Evolutionary conservation across 179 eudicot genomes (phyloP).

Genomic region (Beta corolliflora): DNA sequence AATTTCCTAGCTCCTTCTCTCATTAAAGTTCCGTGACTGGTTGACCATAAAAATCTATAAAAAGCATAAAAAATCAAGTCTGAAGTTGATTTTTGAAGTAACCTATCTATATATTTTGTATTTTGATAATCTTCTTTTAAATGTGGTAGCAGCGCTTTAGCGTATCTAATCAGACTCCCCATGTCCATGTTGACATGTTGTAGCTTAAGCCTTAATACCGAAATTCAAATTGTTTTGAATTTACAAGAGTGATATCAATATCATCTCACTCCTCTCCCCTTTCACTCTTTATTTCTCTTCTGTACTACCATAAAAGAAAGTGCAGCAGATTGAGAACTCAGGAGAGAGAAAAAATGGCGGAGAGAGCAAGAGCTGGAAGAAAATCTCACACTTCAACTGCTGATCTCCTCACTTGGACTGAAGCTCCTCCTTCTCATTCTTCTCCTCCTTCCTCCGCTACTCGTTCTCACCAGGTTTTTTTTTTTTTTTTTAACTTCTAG

Average conservation of each 20-base stretch:
- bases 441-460: conserved; percentile 38
- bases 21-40: conserved; percentile 16
- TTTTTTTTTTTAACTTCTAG: neutral
- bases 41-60: neutral
- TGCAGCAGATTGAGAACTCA: too few species aligned
- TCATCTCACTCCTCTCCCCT: too few species aligned
- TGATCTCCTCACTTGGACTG: conserved; percentile 95
- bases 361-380: conserved; percentile 61
- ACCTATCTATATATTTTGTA: neutral
- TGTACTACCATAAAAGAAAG: neutral
- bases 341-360: conserved; percentile 41
- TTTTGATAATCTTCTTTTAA: neutral
- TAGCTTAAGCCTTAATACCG: too few species aligned
- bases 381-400: conserved; percentile 87
- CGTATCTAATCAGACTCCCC: neutral
- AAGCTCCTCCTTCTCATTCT: conserved; percentile 50
- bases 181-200: too few species aligned
- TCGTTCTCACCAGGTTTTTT: conserved; percentile 73
- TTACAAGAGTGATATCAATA: neutral
- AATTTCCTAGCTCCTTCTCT: conserved; percentile 3
- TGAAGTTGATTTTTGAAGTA: neutral
- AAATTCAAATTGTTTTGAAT: conserved; percentile 15
- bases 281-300: too few species aligned
- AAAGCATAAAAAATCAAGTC: neutral
- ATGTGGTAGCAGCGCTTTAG: neutral